Evolutionary conservation across 2,329 filamentous ascomycete genomes (phyloP), one percentile per base, ranked within the genome.

Genomic region (Xylariaceae sp.): DNA sequence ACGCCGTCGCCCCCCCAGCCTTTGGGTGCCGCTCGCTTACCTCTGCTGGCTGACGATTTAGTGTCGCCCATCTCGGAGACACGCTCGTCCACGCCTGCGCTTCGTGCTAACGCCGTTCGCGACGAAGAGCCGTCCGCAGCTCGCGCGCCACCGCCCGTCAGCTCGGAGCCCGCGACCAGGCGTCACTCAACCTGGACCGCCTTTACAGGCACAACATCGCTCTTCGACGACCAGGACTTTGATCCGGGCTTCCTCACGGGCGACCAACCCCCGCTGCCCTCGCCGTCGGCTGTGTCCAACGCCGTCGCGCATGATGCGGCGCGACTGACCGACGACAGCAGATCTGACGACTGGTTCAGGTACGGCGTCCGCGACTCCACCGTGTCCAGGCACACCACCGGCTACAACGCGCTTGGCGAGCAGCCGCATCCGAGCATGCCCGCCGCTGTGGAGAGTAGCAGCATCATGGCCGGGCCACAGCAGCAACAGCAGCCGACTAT

Each of bases 181-280:
- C 42, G 49, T 23, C 58, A 55, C 35, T 55, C 55, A 11, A 52
- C 53, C 27, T 57, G 53, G 52, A 51, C 62, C 43, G 53, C 56
- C 5, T 55, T 48, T 26, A 52, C 52, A 31, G 51, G 50, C 7
- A 51, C 27, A 5, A 8, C 57, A 28, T 55, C 57, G n/a, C 50
- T 63, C 26, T 47, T 56, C 28, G 57, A 65, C 41, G 58, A 63
- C 43, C 50, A 52, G 13, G 50, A 45, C 18, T 58, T 52, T 30
- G 52, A 59, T 14, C 49, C 47, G 19, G 51, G 40, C 36, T 43
- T 33, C 16, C 33, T 27, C 37, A 31, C 30, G 12, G 28, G 29
- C 12, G 30, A 30, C n/a, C 32, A 23, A 30, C 24, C 19, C 23
- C 9, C 33, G 28, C 38, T 39, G 28, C 43, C 42, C 34, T 39